Percentiles rank a stretch among this genome's conserved stretches.
These are phyloP conservation scores for Citeromyces nyonsensis DNA, from an alignment of 805 yeast genomes.

Conservation along the genomic window DNA sequence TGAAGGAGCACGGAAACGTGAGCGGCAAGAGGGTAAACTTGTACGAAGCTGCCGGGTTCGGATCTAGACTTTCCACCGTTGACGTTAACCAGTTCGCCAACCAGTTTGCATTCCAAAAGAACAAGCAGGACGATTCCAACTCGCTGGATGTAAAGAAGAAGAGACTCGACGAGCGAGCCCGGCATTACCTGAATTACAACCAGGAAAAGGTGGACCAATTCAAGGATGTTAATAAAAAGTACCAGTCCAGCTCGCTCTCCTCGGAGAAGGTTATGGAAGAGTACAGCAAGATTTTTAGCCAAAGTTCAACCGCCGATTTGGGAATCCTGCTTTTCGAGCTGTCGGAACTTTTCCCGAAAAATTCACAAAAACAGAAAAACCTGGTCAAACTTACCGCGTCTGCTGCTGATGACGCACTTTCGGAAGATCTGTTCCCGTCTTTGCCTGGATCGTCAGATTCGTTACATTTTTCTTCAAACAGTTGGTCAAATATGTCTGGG, in stretches of 20 bases:
- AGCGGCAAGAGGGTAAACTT: slow-evolving; percentile 21
- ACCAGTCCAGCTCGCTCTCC: slow-evolving; percentile 24
- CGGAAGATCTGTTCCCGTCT: slow-evolving; percentile 31
- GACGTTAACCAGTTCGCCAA: slow-evolving; percentile 1
- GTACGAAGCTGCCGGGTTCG: slow-evolving; percentile 16
- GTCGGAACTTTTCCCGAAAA: slow-evolving; percentile 34
- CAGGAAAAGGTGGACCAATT: slow-evolving; percentile 30
- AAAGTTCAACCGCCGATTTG: slow-evolving; percentile 27
- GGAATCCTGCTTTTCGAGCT: slow-evolving; percentile 44
- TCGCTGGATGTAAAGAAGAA: slow-evolving; percentile 31
- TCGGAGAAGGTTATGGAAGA: slow-evolving; percentile 29
- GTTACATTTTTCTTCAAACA: no score
- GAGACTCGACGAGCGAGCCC: slow-evolving; percentile 75
- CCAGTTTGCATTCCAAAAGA: slow-evolving; percentile 14
- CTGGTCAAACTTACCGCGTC: slow-evolving; percentile 15
- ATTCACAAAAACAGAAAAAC: slow-evolving; percentile 24
- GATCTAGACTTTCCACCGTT: slow-evolving; percentile 7
- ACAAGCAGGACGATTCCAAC: slow-evolving; percentile 15
- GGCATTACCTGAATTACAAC: slow-evolving; percentile 54
- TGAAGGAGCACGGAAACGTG: slow-evolving; percentile 61
- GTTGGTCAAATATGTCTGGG: no score
- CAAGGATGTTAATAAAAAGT: slow-evolving; percentile 28
- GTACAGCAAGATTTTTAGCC: slow-evolving; percentile 32
- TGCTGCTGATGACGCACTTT: slow-evolving; percentile 8
- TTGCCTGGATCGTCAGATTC: slow-evolving; percentile 14